Evolutionary conservation across 768 basidiomycete genomes (phyloP), one percentile per base, ranked within the genome.

Genomic region (Peribolospora baueri): DNA sequence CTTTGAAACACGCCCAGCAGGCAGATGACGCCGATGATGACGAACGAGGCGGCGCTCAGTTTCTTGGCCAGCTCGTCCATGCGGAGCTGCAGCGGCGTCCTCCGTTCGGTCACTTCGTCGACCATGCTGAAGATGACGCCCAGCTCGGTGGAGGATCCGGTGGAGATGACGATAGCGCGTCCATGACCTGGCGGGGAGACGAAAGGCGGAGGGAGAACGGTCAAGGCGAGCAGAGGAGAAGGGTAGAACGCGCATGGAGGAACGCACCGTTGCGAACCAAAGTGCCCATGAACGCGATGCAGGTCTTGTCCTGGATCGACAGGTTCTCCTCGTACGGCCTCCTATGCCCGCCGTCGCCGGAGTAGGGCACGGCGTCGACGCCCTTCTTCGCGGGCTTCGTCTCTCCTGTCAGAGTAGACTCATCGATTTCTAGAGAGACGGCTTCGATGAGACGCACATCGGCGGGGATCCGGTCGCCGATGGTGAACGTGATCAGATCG

Each of bases 41-140:
- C 82, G 60, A 97, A 95, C 3, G 88, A 93, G 57, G 88, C 65
- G 38, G 86, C 70, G 1, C 88, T 91, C 2, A 97, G 75, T 58
- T 83, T 83, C 68, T 86, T 81, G 1, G 91, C 90, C 5, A 97
- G 77, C 62, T 95, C 88, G 66, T 97, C 90, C 90, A 97, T 97
- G 65, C 75, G 83, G 9, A 84, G 70, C 64, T 97, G 90, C 38
- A 97, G 70, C 0, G 87, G 91, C 4, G 90, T 95, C 52, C 87
- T 77, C 64, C 80, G 81, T 68, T 95, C 90, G 59, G 70, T 56
- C 59, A 87, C 87, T 65, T 93, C 87, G 67, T 93, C 87, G 85
- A 97, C 86, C 86, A 93, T 91, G 10, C 82, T 79, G 65, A 97
- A 97, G 58, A 97, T 85, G 55, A 91, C 79, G 37, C 90, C 90